Base-by-base conservation (phyloP, 805 yeast genomes). In the Candida stauntonica region DNA sequence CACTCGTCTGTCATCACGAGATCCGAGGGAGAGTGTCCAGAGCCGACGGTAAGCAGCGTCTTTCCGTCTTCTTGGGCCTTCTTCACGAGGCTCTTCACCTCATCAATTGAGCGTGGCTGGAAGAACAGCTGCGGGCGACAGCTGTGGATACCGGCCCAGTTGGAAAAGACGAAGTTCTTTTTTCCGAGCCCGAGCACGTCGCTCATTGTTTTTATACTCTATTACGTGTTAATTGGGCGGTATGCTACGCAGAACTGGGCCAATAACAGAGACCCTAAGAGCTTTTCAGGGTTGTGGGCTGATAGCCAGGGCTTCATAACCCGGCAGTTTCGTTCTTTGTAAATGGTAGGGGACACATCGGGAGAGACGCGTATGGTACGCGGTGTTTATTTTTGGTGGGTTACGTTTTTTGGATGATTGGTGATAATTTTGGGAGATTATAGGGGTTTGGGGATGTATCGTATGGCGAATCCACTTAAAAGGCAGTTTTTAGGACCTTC, bases 1-100 rank as follows among this genome's bases (percentile, higher is more conserved):
- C 96, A 89, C 41, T 85, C 93, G 23, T 68, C 64, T 4, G 95
- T 84, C 82, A 88, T 81, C 37, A 96, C 86, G 63, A 93, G 64
- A 55, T 80, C 89, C 30, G 94, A 83, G 0, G 99, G 99, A 7
- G 97, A 88, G 58, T 93, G 98, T 23, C 96, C 96, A 0, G 95
- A 78, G 0, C 99, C 99, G 7, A 86, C 89, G 2, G 85, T 77
- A 71, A 85, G 80, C 39, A 91, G 63, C 14, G 95, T 84, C 49
- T 78, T 81, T 15, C 70, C 65, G 17, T 66, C 56, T 32, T 62
- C 54, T 33, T 73, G 66, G 4, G 98, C 98, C 41, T 69, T 67
- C 26, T 72, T 67, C 21, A 91, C 86, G 38, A 91, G 68, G 15
- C 64, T 68, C 40, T 68, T 68, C 35, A 91, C 79, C 50, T 89